phyloP scores from a whole-genome alignment of 495 filamentous ascomycete genomes.

The Daldinia caldariorum region DNA sequence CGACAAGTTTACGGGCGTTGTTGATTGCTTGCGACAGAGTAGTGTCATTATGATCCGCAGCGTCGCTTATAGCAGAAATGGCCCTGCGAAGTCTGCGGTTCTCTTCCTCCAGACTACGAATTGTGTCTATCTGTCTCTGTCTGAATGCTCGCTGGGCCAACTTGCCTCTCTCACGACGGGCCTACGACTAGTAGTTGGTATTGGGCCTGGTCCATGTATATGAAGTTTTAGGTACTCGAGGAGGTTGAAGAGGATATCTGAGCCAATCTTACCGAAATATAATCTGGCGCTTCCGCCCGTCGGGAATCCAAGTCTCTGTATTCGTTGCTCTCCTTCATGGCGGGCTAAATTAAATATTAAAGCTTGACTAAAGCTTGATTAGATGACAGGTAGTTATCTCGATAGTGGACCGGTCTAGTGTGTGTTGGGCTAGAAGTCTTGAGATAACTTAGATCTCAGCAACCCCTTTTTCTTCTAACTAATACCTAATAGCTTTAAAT shows the following conservation, averaged over 20 bases:
- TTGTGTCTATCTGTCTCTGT: conserved; percentile 41
- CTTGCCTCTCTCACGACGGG: conserved; percentile 39
- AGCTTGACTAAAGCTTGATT: background rate
- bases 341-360: background rate
- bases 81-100: conserved; percentile 34
- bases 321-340: conserved; percentile 19
- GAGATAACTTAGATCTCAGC: background rate
- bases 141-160: conserved; percentile 40
- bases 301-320: conserved; percentile 7
- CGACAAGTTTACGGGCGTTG: conserved; percentile 22
- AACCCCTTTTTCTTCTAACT: background rate
- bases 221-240: conserved; percentile 6
- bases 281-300: conserved; percentile 11
- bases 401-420: background rate
- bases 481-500: background rate
- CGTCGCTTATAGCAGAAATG: conserved; percentile 28
- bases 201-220: background rate
- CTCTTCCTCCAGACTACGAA: conserved; percentile 26
- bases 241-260: background rate
- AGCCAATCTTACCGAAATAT: conserved; percentile 20
- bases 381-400: background rate
- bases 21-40: conserved; percentile 19
- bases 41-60: conserved; percentile 3
- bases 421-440: background rate
- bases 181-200: conserved; percentile 23